phyloP scores from a whole-genome alignment of 2,329 filamentous ascomycete genomes.

The Colletotrichum eleusines region DNA sequence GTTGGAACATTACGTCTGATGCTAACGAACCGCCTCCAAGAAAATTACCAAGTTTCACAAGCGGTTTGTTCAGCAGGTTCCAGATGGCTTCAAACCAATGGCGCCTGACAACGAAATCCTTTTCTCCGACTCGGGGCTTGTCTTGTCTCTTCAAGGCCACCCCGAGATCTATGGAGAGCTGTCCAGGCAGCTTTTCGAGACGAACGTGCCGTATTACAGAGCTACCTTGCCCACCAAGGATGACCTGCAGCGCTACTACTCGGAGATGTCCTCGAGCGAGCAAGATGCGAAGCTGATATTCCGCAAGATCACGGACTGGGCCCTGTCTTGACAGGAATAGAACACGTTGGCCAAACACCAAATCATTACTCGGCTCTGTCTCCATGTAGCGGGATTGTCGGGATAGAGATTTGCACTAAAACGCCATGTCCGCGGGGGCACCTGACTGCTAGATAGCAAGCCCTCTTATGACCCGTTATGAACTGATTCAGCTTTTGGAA shows the following conservation, averaged over 20 bases:
- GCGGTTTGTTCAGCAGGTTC: conserved; percentile 30
- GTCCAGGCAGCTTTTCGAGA: conserved; percentile 29
- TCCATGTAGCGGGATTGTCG: neutral
- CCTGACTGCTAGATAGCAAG: too few relatives aligned
- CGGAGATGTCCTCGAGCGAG: conserved; percentile 27
- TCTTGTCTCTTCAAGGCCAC: conserved; percentile 34
- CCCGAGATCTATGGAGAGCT: conserved; percentile 38
- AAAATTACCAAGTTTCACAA: conserved; percentile 39
- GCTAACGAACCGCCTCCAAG: neutral
- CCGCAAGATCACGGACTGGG: conserved; percentile 18
- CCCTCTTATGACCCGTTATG: too few relatives aligned
- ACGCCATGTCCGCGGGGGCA: too few relatives aligned
- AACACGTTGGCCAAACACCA: neutral
- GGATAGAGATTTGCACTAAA: neutral
- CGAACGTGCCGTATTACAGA: conserved; percentile 26
- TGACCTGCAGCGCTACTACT: conserved; percentile 29
- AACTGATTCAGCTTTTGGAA: too few relatives aligned
- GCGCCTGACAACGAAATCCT: conserved; percentile 31
- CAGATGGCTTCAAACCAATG: conserved; percentile 25
- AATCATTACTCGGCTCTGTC: too few relatives aligned
- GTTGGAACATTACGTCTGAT: neutral
- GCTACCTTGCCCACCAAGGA: conserved; percentile 26
- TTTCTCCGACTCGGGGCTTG: conserved; percentile 20
- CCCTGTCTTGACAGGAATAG: neutral
- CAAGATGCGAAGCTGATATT: conserved; percentile 26